A percentile compares a stretch with the other conserved stretches of the same genome.
Conservation (phyloP, 2,329 filamentous ascomycete genomes). For the Coccinonectria pachysandricola region DNA sequence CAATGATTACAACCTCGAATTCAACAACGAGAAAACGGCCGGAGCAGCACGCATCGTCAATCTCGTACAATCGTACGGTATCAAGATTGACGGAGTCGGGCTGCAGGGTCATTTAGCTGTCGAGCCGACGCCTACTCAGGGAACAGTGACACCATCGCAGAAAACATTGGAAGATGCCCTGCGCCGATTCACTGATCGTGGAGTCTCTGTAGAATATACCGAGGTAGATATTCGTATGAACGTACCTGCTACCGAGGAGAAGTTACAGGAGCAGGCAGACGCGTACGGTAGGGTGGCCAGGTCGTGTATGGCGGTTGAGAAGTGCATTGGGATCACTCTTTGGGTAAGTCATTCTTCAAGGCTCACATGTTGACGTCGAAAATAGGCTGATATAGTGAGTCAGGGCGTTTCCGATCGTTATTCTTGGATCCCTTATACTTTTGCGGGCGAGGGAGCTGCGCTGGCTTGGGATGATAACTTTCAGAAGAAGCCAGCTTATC, state of each 20-base stretch:
- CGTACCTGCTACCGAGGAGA: slow-evolving; percentile 27
- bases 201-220: slow-evolving; percentile 40
- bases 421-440: slow-evolving; percentile 15
- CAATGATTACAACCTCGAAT: slow-evolving; percentile 43
- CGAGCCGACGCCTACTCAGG: slow-evolving; percentile 26
- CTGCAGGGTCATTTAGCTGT: slow-evolving; percentile 38
- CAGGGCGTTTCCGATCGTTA: slow-evolving; percentile 17
- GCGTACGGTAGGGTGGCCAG: slow-evolving; percentile 25
- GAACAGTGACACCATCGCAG: slow-evolving; percentile 22
- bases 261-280: slow-evolving; percentile 29
- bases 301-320: slow-evolving; percentile 15
- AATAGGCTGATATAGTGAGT: slow-evolving; percentile 3
- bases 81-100: slow-evolving; percentile 41
- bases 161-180: slow-evolving; percentile 24
- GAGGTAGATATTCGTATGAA: slow-evolving; percentile 40
- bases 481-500: slow-evolving; percentile 7
- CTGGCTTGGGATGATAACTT: slow-evolving; percentile 8
- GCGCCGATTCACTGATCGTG: slow-evolving; percentile 29
- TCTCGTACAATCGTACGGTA: slow-evolving; percentile 23
- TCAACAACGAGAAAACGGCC: slow-evolving; percentile 22
- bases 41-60: slow-evolving; percentile 24
- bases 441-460: slow-evolving; percentile 13
- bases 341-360: slow-evolving; percentile 12
- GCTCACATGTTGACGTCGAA: no score
- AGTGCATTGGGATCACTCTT: slow-evolving; percentile 20